These are phyloP conservation scores for Populus trichocarpa DNA, from an alignment of 441 rosid species.

Conservation along the genomic window DNA sequence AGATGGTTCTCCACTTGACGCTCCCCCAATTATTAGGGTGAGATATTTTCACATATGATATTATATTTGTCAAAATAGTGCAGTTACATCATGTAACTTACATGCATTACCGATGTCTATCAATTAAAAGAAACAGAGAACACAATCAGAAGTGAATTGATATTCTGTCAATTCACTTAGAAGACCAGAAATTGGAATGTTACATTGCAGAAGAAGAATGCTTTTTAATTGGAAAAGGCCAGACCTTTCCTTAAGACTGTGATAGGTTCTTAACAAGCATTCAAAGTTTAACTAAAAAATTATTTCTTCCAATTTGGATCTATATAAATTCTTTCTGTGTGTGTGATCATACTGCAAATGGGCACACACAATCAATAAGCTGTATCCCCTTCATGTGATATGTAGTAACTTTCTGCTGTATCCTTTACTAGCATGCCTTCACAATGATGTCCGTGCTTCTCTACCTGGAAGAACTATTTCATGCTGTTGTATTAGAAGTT, in stretches of 20 bases:
- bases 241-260: too few species aligned
- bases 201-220: too few species aligned
- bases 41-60: conserved; percentile 19
- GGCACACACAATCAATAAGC: not conserved
- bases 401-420: not conserved
- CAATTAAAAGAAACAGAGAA: not conserved
- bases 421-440: not conserved
- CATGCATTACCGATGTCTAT: not conserved
- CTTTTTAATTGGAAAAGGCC: too few species aligned
- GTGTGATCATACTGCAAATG: not conserved
- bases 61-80: not conserved
- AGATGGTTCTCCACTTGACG: conserved; percentile 84
- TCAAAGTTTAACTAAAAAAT: not conserved
- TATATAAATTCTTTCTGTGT: not conserved
- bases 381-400: not conserved
- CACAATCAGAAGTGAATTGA: not conserved
- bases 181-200: not conserved
- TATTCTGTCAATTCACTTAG: not conserved
- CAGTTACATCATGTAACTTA: too few species aligned
- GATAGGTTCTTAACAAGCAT: not conserved
- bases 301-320: not conserved
- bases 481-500: not conserved
- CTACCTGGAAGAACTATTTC: not conserved
- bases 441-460: not conserved
- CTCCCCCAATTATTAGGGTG: conserved; percentile 77